Evolutionary conservation across 140 eudicot species (phyloP), one percentile per base, ranked within the genome.

Genomic region (Flaveria floridana): DNA sequence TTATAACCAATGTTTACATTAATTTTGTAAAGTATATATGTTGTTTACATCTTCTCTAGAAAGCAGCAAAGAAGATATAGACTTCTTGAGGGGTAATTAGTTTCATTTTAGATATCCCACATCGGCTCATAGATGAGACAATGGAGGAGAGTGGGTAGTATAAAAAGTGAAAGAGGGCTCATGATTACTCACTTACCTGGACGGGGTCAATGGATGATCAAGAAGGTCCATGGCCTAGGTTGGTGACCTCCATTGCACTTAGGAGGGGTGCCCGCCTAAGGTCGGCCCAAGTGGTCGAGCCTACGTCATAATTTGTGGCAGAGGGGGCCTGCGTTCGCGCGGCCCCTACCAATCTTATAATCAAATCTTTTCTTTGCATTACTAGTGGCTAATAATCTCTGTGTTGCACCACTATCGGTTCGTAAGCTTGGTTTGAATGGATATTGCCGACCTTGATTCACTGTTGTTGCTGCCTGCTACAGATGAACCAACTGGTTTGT

Each of bases 201-300:
- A 74, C 76, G 84, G 72, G 76, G 84, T 80, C 80, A 57, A 74
- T 80, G 84, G 76, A 16, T 48, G 72, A 80, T 80, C 84, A 80
- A 57, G 15, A 30, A 74, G 67, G 72, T 8, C 50, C 72, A 78
- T 78, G 82, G 71, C 77, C 57, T 78, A 78, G 65, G 82, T 70
- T 78, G 65, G n/a, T 25, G 84, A 80, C 80, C 68, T 80, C 42
- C 80, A 74, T 68, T 74, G 84, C 84, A 80, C 84, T 56, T 1
- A 0, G 76, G 67, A 80, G 76, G 84, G 84, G 80, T 41, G 80
- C 26, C 71, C 15, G 72, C 72, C 25, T 80, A 80, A 80, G 76
- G 80, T 80, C 76, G 84, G 58, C 80, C 51, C 80, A 74, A 74
- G 80, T 68, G 73, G 80, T 75, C 80, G 77, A 74, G 68, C 84